Evolutionary conservation across 805 yeast species (phyloP).

Genomic region (Yamadazyma olivae): DNA sequence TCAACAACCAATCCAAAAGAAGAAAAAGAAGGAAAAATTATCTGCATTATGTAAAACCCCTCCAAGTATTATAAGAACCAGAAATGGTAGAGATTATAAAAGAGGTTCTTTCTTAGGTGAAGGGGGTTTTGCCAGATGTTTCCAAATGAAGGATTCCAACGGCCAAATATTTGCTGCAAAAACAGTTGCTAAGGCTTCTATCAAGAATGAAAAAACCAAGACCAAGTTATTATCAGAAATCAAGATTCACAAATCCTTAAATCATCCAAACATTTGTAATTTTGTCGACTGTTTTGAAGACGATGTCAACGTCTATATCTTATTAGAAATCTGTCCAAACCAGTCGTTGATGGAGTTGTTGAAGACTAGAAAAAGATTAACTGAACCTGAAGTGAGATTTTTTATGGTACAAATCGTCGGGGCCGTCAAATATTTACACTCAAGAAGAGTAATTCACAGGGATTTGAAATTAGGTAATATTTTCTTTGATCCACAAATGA

Average conservation of each 20-base stretch:
- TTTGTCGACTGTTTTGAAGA: slow-evolving; percentile 97
- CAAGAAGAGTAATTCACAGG: slow-evolving; percentile 89
- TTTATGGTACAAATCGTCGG: slow-evolving; percentile 92
- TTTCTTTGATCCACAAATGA: slow-evolving; percentile 91
- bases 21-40: slow-evolving; percentile 83
- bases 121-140: slow-evolving; percentile 99
- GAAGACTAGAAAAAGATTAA: slow-evolving; percentile 75
- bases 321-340: slow-evolving; percentile 92
- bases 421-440: slow-evolving; percentile 89
- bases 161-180: slow-evolving; percentile 94
- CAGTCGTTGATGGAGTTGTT: slow-evolving; percentile 92
- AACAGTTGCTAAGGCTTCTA: slow-evolving; percentile 94
- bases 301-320: slow-evolving; percentile 87
- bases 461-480: slow-evolving; percentile 95
- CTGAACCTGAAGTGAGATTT: slow-evolving; percentile 88
- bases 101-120: slow-evolving; percentile 92
- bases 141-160: slow-evolving; percentile 87
- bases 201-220: slow-evolving; percentile 86
- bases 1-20: slow-evolving; percentile 27
- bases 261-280: slow-evolving; percentile 86
- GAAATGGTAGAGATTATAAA: slow-evolving; percentile 83
- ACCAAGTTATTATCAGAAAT: slow-evolving; percentile 86
- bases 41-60: slow-evolving; percentile 95
- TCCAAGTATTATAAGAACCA: slow-evolving; percentile 85
- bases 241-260: slow-evolving; percentile 87